Evolutionary conservation across 2,329 filamentous ascomycete genomes (phyloP).

Genomic region (Trichoderma guizhouense): DNA sequence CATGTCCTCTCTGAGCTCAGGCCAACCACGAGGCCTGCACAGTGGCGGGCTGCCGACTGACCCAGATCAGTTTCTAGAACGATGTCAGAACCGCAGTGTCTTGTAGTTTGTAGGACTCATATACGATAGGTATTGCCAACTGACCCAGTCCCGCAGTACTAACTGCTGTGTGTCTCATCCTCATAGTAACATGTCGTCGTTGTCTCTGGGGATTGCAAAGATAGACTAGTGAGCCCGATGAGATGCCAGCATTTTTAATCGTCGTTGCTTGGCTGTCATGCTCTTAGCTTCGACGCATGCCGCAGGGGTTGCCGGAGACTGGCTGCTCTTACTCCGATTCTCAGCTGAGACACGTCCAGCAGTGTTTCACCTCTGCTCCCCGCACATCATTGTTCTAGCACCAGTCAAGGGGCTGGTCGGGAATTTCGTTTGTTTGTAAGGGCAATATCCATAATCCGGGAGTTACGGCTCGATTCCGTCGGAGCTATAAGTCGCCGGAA

Average conservation of each 20-base stretch:
- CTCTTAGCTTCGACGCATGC: not conserved
- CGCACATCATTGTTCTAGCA: not conserved
- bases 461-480: not conserved
- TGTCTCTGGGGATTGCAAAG: not conserved
- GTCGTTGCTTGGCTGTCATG: not conserved
- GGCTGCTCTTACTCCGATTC: not conserved
- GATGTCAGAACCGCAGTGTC: conserved; percentile 3
- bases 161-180: not conserved
- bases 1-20: not conserved
- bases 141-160: not conserved
- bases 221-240: not conserved
- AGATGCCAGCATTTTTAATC: not conserved
- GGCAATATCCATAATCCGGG: not conserved
- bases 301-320: not conserved
- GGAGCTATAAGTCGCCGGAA: not conserved
- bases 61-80: conserved; percentile 14
- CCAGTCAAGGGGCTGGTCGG: not conserved
- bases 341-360: not conserved
- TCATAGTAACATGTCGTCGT: too few relatives aligned
- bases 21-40: not conserved
- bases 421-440: not conserved
- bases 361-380: not conserved
- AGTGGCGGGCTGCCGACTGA: not conserved
- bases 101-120: not conserved
- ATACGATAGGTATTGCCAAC: not conserved